Base-by-base conservation (phyloP, 306 rosid genomes). In the Sophora flavescens region DNA sequence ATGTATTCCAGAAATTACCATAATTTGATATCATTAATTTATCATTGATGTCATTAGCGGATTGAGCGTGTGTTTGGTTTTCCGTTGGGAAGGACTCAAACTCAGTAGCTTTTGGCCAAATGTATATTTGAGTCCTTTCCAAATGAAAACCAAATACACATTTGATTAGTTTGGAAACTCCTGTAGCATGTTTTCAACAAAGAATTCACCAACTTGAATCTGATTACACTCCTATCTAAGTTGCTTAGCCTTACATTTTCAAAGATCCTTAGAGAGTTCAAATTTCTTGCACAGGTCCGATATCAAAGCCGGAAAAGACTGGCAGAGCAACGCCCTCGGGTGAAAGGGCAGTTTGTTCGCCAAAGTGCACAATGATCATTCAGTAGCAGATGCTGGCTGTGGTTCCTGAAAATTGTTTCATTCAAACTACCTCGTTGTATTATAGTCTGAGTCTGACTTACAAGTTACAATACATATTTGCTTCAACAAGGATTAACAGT, bases 321-420 rank as follows among this genome's bases (percentile, higher is more conserved):
- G 76, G 95, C 97, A 18, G 95, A 91, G 78, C 88, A 88, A 79
- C 88, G 95, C 6, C 97, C 95, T 3, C 77, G 97, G 51, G 86
- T 91, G 74, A 91, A 89, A 83, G 97, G 97, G 62, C 93, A 86
- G 64, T 91, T 91, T 75, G 95, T 89, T 53, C 93, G 93, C 4
- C 87, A 84, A 74, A 81, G 83, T 54, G n/a, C 83, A 77, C 4
- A 59, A 76, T 26, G 83, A 87, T 47, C 52, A 67, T 65, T 75
- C 72, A 16, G 51, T 56, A 35, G 83, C 74, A 13, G 83, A 70
- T 60, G 81, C 80, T 39, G 61, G 65, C 58, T 87, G 70, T 74
- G 82, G 63, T 64, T 74, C 65, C 68, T 89, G 87, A 91, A 45
- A 67, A 42, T 63, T 38, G 60, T 70, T 57, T 10, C 12, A 47